Base-by-base conservation (phyloP, 371 early-diverging fungal species). In the Mortierella sp. region DNA sequence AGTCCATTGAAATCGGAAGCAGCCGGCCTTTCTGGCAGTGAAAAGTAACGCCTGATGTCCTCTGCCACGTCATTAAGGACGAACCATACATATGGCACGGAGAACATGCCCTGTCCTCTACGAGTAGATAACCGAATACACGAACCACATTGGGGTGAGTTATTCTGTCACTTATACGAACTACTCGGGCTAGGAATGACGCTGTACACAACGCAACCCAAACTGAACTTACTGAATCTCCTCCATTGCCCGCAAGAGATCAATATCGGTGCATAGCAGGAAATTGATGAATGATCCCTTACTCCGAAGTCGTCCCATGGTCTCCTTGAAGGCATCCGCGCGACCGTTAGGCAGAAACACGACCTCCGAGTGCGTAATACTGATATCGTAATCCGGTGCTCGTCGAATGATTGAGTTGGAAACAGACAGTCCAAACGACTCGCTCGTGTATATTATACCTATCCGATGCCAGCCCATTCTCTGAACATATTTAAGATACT, bases 381-480 rank as follows among this genome's bases (percentile, higher is more conserved):
- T 17, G 31, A 62, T 31, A 14, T 26, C 48, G 21, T 62, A 62
- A 23, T 2, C 9, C 0, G 44, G 44, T 5, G 62, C 46, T 17
- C 24, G 14, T 0, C 54, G 53, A 4, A 24, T 28, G 8, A 52
- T 19, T 14, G 53, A 23, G 34, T 23, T 21, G 26, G n/a, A 23
- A 6, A 62, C 9, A n/a, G 54, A 21, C 0, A 39, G 26, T 28
- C 62, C 62, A 39, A 54, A 62, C 2, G 54, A 42, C 8, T 62
- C 54, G 23, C 31, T 24, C 2, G 54, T 34, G 47, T 53, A 47
- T 27, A 53, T 26, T 9, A 62, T 32, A 1, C 54, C 62, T n/a
- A 62, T 44, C 23, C 62, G 62, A 47, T 19, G 62, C 62, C 62
- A 62, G 41, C 54, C 48, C 62, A 53, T 62, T 2, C n/a, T 0